These are phyloP conservation scores for Ochromonas danica DNA, from an alignment of 108 stramenopile species.

Conservation along the genomic window DNA sequence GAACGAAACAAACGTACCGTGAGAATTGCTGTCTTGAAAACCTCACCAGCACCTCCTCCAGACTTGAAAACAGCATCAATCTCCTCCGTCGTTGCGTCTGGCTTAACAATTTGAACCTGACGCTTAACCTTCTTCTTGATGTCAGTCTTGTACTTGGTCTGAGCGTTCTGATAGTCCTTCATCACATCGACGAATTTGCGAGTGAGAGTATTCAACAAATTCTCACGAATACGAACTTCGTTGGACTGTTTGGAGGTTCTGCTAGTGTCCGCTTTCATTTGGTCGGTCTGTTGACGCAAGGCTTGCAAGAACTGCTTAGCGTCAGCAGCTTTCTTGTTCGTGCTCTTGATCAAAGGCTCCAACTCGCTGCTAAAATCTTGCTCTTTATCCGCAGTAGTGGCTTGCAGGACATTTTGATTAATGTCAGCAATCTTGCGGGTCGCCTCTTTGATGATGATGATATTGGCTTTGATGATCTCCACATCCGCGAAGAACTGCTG, in stretches of 20 bases:
- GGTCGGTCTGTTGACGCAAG: conserved; percentile 58
- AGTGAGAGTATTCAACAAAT: conserved; percentile 85
- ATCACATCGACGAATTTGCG: conserved; percentile 96
- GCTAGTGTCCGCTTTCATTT: conserved; percentile 42
- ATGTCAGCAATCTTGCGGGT: conserved; percentile 48
- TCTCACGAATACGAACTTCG: conserved; percentile 66
- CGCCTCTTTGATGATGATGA: conserved; percentile 49
- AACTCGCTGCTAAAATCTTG: conserved; percentile 47
- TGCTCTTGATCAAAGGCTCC: conserved; percentile 34
- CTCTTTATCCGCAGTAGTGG: conserved; percentile 42
- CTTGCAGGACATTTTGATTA: conserved; percentile 50
- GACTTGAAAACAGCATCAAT: conserved; percentile 85
- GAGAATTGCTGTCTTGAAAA: conserved; percentile 60
- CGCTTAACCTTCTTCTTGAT: conserved; percentile 89
- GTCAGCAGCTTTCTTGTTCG: conserved; percentile 50
- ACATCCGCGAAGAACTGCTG: conserved; percentile 57
- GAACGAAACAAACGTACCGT: too few relatives aligned
- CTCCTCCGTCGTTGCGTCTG: conserved; percentile 92
- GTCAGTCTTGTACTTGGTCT: conserved; percentile 92
- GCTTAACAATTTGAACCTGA: conserved; percentile 87
- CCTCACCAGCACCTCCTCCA: conserved; percentile 71
- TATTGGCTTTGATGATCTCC: conserved; percentile 52
- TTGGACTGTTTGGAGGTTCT: conserved; percentile 40
- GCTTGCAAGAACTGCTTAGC: conserved; percentile 57
- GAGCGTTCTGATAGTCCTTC: conserved; percentile 82